A percentile compares a stretch with the other conserved stretches of the same genome.
phyloP scores from a whole-genome alignment of 805 yeast genomes.

The Candida railenensis region DNA sequence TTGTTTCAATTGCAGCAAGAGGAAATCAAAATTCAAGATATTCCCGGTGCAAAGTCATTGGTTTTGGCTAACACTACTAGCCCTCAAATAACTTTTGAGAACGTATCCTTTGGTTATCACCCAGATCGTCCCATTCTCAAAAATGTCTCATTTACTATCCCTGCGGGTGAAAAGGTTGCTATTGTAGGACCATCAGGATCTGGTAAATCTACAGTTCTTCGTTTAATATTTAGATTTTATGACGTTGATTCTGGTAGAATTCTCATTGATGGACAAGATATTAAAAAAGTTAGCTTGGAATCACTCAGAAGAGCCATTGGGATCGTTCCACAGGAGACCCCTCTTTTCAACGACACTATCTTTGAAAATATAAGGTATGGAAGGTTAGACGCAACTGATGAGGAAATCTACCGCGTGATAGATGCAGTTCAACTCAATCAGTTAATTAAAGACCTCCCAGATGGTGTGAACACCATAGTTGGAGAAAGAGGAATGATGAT shows the following conservation, averaged over 20 bases:
- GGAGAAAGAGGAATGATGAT: constrained; percentile 99
- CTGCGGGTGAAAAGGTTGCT: constrained; percentile 89
- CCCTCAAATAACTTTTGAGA: constrained; percentile 81
- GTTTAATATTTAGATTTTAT: constrained; percentile 84
- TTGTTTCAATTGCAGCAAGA: constrained; percentile 81
- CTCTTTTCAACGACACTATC: constrained; percentile 88
- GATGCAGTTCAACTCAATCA: constrained; percentile 65
- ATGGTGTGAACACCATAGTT: constrained; percentile 81
- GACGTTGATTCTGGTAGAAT: constrained; percentile 80
- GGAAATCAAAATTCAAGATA: constrained; percentile 62
- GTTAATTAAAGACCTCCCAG: constrained; percentile 71
- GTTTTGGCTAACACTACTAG: constrained; percentile 32
- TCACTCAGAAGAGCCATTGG: constrained; percentile 75
- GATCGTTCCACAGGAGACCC: constrained; percentile 97
- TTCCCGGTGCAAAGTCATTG: constrained; percentile 62
- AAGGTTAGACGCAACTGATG: constrained; percentile 66
- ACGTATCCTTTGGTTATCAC: constrained; percentile 90
- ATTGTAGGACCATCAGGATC: constrained; percentile 96
- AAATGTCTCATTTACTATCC: constrained; percentile 80
- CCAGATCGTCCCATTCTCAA: constrained; percentile 82
- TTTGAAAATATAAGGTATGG: constrained; percentile 89
- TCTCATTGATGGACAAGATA: constrained; percentile 85
- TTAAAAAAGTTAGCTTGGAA: constrained; percentile 69
- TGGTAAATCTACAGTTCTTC: constrained; percentile 88
- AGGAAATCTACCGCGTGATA: constrained; percentile 65